Evolutionary conservation across 2,329 filamentous ascomycete genomes (phyloP).

Genomic region (Talaromyces sp.): DNA sequence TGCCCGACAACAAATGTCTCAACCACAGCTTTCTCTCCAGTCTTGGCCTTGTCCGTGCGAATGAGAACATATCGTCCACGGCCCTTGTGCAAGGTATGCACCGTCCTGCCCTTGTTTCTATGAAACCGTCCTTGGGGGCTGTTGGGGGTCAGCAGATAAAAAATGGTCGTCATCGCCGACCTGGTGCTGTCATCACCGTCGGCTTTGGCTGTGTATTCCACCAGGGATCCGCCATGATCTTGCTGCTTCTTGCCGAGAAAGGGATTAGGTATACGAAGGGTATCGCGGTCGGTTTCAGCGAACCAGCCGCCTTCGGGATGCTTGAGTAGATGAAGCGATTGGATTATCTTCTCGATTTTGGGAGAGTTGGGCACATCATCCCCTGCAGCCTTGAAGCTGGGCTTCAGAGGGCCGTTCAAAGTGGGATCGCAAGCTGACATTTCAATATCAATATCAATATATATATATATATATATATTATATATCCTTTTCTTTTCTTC

Average conservation of each 20-base stretch:
- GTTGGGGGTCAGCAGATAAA: conserved; percentile 57
- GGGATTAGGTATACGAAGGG: conserved; percentile 50
- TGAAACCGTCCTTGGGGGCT: conserved; percentile 58
- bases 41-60: conserved; percentile 45
- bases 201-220: conserved; percentile 14
- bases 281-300: conserved; percentile 54
- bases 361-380: neutral
- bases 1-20: conserved; percentile 61
- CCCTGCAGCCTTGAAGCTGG: conserved; percentile 18
- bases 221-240: conserved; percentile 28
- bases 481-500: neutral
- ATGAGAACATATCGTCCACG: conserved; percentile 61
- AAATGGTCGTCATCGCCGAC: conserved; percentile 57
- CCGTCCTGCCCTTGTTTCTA: conserved; percentile 55
- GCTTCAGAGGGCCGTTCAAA: conserved; percentile 14
- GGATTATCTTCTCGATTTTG: neutral
- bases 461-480: too few species aligned
- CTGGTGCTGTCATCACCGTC: conserved; percentile 33
- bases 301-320: conserved; percentile 64
- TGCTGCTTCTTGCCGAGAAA: conserved; percentile 29
- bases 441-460: too few species aligned
- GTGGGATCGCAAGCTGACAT: neutral
- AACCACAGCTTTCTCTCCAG: conserved; percentile 42
- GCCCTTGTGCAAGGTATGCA: conserved; percentile 62
- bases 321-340: neutral